Conservation (phyloP, 2,329 filamentous ascomycete species). For the Chaetothyriales sp. region DNA sequence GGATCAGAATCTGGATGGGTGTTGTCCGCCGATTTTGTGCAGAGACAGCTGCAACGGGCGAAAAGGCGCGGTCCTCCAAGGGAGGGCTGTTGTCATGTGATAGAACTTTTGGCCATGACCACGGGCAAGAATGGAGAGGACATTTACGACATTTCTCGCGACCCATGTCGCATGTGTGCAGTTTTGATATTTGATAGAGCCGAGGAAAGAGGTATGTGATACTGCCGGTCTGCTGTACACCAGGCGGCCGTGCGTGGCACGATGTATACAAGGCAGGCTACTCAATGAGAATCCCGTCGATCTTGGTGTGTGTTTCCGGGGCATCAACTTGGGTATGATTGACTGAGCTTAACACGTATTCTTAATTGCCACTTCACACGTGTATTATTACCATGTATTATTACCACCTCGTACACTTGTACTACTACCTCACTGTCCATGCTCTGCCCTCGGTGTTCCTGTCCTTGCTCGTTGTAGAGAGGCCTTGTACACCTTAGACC, state of each 20-base stretch:
- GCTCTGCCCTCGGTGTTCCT: no score
- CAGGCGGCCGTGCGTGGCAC: background rate
- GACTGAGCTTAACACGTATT: no score
- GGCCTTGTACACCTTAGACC: no score
- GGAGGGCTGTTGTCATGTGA: slow-evolving; percentile 7
- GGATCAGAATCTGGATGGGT: slow-evolving; percentile 1
- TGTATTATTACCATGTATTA: no score
- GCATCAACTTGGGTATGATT: background rate
- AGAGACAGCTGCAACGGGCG: slow-evolving; percentile 4
- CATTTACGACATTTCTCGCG: slow-evolving; percentile 5
- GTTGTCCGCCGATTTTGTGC: slow-evolving; percentile 2
- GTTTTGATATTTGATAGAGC: background rate
- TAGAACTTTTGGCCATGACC: slow-evolving; percentile 11
- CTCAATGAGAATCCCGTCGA: background rate
- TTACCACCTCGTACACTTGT: no score
- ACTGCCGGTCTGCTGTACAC: background rate
- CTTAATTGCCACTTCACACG: no score
- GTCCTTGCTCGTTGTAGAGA: no score
- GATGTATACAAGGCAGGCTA: background rate
- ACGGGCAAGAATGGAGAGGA: slow-evolving; percentile 11
- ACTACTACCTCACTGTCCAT: no score
- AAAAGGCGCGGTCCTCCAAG: slow-evolving; percentile 4
- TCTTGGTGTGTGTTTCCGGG: background rate
- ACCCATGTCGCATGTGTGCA: slow-evolving; percentile 5
- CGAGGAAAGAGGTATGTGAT: slow-evolving; percentile 1